Conservation (phyloP, 2,329 filamentous ascomycete species). For the Lachnellula hyalina region DNA sequence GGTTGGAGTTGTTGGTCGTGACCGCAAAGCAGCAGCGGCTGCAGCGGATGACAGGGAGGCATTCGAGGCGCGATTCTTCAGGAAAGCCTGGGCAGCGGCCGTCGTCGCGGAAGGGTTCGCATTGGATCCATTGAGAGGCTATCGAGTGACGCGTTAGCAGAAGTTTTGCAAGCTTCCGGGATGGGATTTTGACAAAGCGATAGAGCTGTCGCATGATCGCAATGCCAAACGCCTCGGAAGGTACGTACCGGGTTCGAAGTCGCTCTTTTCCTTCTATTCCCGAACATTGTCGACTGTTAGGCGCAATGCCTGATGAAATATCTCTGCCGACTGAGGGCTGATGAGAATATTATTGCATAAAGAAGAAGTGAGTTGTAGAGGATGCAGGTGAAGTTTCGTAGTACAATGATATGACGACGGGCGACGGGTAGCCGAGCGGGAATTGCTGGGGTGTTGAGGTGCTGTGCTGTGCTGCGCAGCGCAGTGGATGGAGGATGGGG, state of each 20-base stretch:
- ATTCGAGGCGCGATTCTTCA: constrained; percentile 59
- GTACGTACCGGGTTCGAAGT: constrained; percentile 38
- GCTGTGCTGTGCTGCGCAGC: too few relatives aligned
- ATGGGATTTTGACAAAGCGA: constrained; percentile 8
- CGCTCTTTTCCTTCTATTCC: constrained; percentile 33
- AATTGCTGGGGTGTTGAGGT: background rate
- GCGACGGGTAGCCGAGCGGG: background rate
- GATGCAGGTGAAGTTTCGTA: background rate
- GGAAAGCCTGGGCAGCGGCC: constrained; percentile 77
- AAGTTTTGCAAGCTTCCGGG: constrained; percentile 4
- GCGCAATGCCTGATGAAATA: constrained; percentile 13
- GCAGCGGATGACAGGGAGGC: constrained; percentile 74
- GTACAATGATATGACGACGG: background rate
- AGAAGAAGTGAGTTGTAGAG: constrained; percentile 9
- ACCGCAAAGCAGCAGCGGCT: constrained; percentile 77
- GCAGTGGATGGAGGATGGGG: background rate
- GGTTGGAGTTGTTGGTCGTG: constrained; percentile 70
- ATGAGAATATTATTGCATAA: constrained; percentile 30
- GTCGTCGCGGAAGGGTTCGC: constrained; percentile 70
- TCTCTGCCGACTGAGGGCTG: constrained; percentile 31
- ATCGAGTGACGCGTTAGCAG: constrained; percentile 24
- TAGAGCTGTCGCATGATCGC: constrained; percentile 15
- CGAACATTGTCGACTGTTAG: constrained; percentile 29
- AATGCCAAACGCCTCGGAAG: constrained; percentile 13
- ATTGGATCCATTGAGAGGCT: constrained; percentile 59